A percentile compares a stretch with the other conserved stretches of the same genome.
These are phyloP conservation scores for Cordyceps cateniannulata DNA, from an alignment of 2,329 filamentous ascomycete genomes.

Conservation along the genomic window DNA sequence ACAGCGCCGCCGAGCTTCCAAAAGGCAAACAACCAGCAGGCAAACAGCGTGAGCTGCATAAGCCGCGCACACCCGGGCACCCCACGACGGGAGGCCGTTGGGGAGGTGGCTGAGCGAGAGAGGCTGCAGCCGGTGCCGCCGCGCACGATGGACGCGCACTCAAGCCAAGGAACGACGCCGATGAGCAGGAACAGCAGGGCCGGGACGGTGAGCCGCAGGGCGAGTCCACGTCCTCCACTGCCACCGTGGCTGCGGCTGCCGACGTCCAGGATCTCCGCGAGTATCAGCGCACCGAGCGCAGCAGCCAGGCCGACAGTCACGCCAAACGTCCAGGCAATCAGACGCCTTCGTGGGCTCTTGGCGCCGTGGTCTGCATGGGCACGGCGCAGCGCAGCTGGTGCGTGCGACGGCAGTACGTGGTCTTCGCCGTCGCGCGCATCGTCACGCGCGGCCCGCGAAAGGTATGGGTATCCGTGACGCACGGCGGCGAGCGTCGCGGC, in stretches of 20 bases:
- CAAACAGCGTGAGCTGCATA: constrained; percentile 56
- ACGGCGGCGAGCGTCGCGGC: too few species aligned
- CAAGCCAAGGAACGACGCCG: constrained; percentile 69
- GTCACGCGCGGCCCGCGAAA: constrained; percentile 43
- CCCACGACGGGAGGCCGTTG: background rate
- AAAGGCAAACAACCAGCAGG: constrained; percentile 64
- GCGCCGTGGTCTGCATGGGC: constrained; percentile 52
- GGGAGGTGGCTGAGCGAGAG: background rate
- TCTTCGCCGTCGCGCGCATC: constrained; percentile 47
- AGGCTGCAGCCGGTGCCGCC: constrained; percentile 33
- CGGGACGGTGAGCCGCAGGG: constrained; percentile 63
- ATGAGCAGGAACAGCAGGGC: constrained; percentile 67
- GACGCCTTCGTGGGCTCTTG: constrained; percentile 43
- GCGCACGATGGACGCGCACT: constrained; percentile 60
- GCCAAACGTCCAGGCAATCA: constrained; percentile 63
- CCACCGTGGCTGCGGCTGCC: constrained; percentile 42
- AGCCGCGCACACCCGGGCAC: constrained; percentile 47
- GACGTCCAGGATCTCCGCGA: constrained; percentile 76
- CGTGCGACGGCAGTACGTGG: constrained; percentile 55
- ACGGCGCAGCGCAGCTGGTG: constrained; percentile 52
- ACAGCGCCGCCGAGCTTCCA: constrained; percentile 68
- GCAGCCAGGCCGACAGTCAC: constrained; percentile 70
- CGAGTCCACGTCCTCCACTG: constrained; percentile 54
- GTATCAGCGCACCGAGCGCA: constrained; percentile 71
- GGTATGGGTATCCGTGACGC: too few species aligned